phyloP scores from a whole-genome alignment of 2,329 filamentous ascomycete species.

The Talaromyces sp. region DNA sequence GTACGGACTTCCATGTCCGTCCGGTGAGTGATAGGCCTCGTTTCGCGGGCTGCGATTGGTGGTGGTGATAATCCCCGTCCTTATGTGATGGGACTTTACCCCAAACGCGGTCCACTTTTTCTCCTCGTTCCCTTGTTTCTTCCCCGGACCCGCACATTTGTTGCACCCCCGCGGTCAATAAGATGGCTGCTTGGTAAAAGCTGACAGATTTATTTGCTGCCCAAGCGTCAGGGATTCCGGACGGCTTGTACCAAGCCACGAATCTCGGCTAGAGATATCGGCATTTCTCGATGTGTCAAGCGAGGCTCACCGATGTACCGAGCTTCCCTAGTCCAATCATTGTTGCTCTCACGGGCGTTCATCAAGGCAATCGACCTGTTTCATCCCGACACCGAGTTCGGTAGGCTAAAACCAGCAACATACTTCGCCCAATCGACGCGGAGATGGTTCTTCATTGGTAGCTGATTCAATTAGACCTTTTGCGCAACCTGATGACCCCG shows the following conservation, averaged over 20 bases:
- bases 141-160: background rate
- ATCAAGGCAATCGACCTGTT: background rate
- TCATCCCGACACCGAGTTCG: background rate
- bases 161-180: background rate
- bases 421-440: too few relatives aligned
- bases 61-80: background rate
- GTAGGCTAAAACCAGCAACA: background rate
- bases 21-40: too few relatives aligned
- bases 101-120: slow-evolving; percentile 4
- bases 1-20: background rate
- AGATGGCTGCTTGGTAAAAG: background rate
- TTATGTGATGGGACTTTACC: background rate
- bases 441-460: background rate
- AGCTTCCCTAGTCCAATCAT: background rate
- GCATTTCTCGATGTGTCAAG: slow-evolving; percentile 1
- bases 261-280: background rate
- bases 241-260: background rate
- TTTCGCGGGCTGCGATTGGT: background rate
- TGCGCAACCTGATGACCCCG: background rate
- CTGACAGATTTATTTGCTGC: background rate
- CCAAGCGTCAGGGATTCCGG: background rate
- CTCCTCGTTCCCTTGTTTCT: slow-evolving; percentile 1
- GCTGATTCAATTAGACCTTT: background rate
- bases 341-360: background rate
- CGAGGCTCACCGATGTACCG: background rate